Evolutionary conservation across 2,329 filamentous ascomycete species (phyloP).

Genomic region (Ceratocystis papillata): DNA sequence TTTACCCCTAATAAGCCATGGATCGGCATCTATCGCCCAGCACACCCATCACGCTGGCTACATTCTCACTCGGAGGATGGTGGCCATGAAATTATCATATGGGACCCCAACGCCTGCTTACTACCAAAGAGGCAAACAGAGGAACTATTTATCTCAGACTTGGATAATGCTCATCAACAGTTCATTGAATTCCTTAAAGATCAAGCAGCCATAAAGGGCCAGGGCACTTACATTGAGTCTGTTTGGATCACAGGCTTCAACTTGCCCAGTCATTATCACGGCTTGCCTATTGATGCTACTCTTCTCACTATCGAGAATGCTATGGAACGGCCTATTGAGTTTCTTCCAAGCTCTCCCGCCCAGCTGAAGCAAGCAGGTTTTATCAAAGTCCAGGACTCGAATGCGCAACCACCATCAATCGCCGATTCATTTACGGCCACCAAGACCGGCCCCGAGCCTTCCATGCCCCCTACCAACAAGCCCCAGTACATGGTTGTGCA

Average conservation of each 20-base stretch:
- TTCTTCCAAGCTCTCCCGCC: conserved; percentile 32
- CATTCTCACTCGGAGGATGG: conserved; percentile 26
- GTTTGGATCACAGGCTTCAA: conserved; percentile 40
- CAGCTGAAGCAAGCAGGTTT: conserved; percentile 29
- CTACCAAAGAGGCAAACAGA: neutral
- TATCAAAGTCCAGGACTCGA: conserved; percentile 28
- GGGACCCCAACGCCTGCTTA: conserved; percentile 36
- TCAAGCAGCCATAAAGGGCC: conserved; percentile 29
- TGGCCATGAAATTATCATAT: conserved; percentile 43
- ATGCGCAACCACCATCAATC: conserved; percentile 33
- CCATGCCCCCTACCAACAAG: neutral
- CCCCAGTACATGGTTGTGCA: conserved; percentile 15
- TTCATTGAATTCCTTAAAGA: conserved; percentile 35
- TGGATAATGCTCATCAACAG: conserved; percentile 39
- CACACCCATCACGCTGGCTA: conserved; percentile 31
- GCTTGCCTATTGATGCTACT: conserved; percentile 36
- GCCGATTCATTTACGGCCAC: too few species aligned
- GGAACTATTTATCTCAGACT: conserved; percentile 30
- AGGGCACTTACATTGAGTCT: conserved; percentile 31
- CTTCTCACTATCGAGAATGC: conserved; percentile 33
- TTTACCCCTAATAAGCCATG: conserved; percentile 37
- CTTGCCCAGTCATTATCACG: conserved; percentile 13
- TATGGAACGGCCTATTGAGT: conserved; percentile 29
- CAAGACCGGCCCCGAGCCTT: conserved; percentile 26
- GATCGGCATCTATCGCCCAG: conserved; percentile 40